Evolutionary conservation across 768 basidiomycete genomes (phyloP), one percentile per base, ranked within the genome.

Genomic region (Leccinum imitatum): DNA sequence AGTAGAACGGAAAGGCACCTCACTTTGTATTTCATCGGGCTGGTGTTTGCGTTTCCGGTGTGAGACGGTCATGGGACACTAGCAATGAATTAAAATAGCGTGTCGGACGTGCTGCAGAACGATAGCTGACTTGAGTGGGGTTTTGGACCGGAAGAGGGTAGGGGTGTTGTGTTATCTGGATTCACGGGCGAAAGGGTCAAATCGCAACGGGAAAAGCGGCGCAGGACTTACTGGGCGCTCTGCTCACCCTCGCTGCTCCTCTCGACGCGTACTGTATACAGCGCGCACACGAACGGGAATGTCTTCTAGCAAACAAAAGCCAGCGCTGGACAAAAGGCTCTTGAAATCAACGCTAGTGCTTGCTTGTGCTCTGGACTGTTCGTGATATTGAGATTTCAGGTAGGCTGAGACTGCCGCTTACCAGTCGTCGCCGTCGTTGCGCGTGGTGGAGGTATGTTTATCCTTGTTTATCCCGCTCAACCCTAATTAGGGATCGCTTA

Each of bases 11-110:
- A 54, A 58, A 47, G 39, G 58, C 50, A 50, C 72, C 81, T 67
- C 75, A 85, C 85, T 80, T 77, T 84, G 79, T 62, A 86, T 82
- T 74, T 87, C 86, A 67, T 87, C 86, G 44, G 84, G 82, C 62
- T 83, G 77, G 61, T 81, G 80, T 71, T 84, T 84, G 55, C 84
- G 80, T 73, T 86, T 87, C 59, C 86, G 82, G 66, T 86, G 84
- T 56, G 85, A 87, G 60, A 87, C 81, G 30, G 86, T 87, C 86
- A 87, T 87, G 50, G 27, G 59, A 47, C 30, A 27, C 17, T 46
- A 27, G 25, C 30, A 44, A 11, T 39, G 61, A 17, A 19, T 6
- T 41, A 52, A 33, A 35, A 37, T 39, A 10, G 39, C 21, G 13
- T 46, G 50, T 35, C 30, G 50, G 37, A 50, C 27, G 41, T 31